Evolutionary conservation across 306 rosid genomes (phyloP).

Genomic region (Cucumis melo): DNA sequence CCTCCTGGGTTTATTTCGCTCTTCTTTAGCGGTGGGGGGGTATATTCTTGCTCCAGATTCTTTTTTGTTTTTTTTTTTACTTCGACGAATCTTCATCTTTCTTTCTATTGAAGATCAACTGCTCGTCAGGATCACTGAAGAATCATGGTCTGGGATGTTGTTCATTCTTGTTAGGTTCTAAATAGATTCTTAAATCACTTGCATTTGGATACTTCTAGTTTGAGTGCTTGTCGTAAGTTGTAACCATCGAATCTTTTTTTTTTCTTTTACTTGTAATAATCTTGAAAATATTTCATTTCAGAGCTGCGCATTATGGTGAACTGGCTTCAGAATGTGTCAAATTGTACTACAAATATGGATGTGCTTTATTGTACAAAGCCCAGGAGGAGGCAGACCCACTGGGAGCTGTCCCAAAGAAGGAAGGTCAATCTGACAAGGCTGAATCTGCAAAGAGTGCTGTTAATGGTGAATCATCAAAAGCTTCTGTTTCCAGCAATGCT

Average conservation of each 20-base stretch:
- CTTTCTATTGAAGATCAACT: background rate
- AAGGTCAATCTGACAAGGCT: constrained; percentile 37
- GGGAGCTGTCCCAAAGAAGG: constrained; percentile 73
- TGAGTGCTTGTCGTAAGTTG: background rate
- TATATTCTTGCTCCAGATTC: background rate
- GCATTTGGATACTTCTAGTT: background rate
- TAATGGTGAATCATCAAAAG: constrained; percentile 54
- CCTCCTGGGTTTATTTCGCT: background rate
- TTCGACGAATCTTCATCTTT: background rate
- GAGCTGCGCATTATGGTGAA: constrained; percentile 73
- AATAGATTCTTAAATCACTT: background rate
- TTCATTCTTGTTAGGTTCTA: background rate
- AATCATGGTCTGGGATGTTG: background rate
- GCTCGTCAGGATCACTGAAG: background rate
- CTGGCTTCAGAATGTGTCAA: constrained; percentile 78
- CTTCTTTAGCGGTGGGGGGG: background rate
- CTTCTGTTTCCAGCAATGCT: constrained; percentile 38
- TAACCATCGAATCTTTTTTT: background rate
- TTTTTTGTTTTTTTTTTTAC: background rate
- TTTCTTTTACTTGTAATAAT: background rate
- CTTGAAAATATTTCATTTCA: constrained; percentile 16
- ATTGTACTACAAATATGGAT: constrained; percentile 77
- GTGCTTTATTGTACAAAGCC: constrained; percentile 76
- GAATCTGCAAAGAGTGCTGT: constrained; percentile 42
- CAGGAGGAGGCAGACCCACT: constrained; percentile 96